These are phyloP conservation scores for Neurospora cerealis DNA, from an alignment of 495 filamentous ascomycete species.

Conservation along the genomic window DNA sequence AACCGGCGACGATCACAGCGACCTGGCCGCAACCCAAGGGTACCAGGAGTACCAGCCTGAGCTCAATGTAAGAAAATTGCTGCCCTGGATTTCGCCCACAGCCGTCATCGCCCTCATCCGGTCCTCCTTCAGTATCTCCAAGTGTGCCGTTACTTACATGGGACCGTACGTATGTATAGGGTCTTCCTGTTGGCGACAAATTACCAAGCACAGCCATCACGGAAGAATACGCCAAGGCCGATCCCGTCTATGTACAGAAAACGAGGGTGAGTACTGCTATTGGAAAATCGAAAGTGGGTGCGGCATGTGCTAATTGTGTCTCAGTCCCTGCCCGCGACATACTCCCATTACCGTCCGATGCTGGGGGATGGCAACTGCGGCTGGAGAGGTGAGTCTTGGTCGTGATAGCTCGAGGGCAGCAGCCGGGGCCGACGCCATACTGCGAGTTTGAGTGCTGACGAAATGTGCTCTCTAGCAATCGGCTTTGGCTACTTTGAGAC, in stretches of 20 bases:
- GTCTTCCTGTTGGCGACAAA: conserved; percentile 70
- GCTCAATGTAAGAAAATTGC: conserved; percentile 42
- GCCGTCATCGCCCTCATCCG: background rate
- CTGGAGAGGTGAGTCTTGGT: conserved; percentile 72
- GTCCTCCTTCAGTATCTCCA: background rate
- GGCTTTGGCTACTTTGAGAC: conserved; percentile 90
- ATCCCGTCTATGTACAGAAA: conserved; percentile 75
- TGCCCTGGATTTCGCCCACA: background rate
- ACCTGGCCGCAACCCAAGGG: conserved; percentile 44
- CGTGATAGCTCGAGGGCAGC: background rate
- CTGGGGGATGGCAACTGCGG: conserved; percentile 94
- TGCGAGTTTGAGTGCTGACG: conserved; percentile 1
- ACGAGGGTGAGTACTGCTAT: conserved; percentile 55
- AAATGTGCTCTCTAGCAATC: conserved; percentile 49
- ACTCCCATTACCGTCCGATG: conserved; percentile 78
- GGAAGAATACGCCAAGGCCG: conserved; percentile 83
- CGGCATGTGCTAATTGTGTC: conserved; percentile 10
- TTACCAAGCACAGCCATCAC: conserved; percentile 69
- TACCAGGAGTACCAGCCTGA: conserved; percentile 52
- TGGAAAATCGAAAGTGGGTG: background rate
- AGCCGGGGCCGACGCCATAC: background rate
- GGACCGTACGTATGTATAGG: conserved; percentile 39
- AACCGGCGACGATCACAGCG: conserved; percentile 32
- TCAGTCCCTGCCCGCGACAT: conserved; percentile 72
- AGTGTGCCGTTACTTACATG: conserved; percentile 6